These are phyloP conservation scores for Phalaenopsis equestris DNA, from an alignment of 106 monocot genomes.

Conservation along the genomic window DNA sequence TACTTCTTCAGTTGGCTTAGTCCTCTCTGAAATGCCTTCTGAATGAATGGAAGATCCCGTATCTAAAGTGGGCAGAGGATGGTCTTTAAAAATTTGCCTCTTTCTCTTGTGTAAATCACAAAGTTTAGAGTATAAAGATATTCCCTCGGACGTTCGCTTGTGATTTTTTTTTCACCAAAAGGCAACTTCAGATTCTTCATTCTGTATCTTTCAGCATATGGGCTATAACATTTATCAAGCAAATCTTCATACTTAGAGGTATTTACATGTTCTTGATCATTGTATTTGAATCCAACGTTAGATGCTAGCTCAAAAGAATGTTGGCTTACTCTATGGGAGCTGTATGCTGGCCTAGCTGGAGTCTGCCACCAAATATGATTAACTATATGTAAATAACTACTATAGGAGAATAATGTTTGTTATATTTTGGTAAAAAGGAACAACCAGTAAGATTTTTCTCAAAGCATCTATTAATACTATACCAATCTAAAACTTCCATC, in stretches of 20 bases:
- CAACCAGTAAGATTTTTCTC: neutral
- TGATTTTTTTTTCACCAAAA: constrained; percentile 49
- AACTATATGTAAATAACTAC: neutral
- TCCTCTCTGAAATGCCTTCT: constrained; percentile 22
- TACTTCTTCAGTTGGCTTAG: constrained; percentile 39
- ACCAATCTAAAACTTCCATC: too few species aligned
- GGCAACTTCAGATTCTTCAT: constrained; percentile 37
- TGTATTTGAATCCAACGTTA: constrained; percentile 28
- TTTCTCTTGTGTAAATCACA: constrained; percentile 49
- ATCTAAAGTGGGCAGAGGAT: constrained; percentile 11
- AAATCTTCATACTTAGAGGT: constrained; percentile 40
- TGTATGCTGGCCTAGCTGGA: constrained; percentile 23
- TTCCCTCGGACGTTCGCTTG: constrained; percentile 79
- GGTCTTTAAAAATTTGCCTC: constrained; percentile 34
- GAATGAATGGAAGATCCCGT: constrained; percentile 26
- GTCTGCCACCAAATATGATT: constrained; percentile 21
- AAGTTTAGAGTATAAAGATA: constrained; percentile 56
- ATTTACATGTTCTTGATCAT: constrained; percentile 30
- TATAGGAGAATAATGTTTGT: too few species aligned
- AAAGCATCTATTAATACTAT: neutral
- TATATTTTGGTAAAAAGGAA: too few species aligned
- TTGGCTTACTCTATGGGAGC: constrained; percentile 29
- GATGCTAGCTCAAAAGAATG: constrained; percentile 23
- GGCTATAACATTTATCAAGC: constrained; percentile 66
- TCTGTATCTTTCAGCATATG: constrained; percentile 41